Evolutionary conservation across 331 rosid genomes (phyloP).

Genomic region (Prunus yedoensis): DNA sequence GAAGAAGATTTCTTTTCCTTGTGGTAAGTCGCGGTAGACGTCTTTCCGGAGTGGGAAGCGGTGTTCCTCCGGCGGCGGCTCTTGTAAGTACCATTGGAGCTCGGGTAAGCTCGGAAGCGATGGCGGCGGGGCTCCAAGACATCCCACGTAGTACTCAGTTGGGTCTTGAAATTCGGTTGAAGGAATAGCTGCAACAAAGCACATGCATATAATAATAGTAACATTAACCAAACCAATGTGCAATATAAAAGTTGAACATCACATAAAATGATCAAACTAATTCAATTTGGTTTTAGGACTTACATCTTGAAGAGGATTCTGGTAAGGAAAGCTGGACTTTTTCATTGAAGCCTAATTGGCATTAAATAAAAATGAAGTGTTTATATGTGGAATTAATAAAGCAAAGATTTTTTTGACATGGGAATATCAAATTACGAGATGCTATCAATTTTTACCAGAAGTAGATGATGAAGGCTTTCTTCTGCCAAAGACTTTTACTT

Average conservation of each 20-base stretch:
- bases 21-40: constrained; percentile 69
- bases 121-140: constrained; percentile 53
- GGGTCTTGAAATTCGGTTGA: constrained; percentile 78
- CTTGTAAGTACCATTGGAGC: constrained; percentile 61
- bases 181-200: constrained; percentile 49
- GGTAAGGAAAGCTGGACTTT: constrained; percentile 47
- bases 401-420: neutral
- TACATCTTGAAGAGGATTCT: constrained; percentile 65
- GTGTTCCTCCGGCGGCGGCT: constrained; percentile 72
- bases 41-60: constrained; percentile 77
- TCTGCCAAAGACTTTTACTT: constrained; percentile 91
- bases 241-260: neutral
- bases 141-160: constrained; percentile 66
- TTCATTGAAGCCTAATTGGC: constrained; percentile 41
- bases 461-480: constrained; percentile 57
- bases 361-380: neutral
- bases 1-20: constrained; percentile 73
- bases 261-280: constrained; percentile 1
- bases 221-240: neutral
- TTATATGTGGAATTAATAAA: neutral
- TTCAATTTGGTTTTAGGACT: constrained; percentile 23
- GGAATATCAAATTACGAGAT: neutral
- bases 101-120: constrained; percentile 66
- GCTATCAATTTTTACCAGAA: constrained; percentile 31
- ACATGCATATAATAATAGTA: neutral